These are phyloP conservation scores for Plasmopara viticola DNA, from an alignment of 352 stramenopile genomes.

Conservation along the genomic window DNA sequence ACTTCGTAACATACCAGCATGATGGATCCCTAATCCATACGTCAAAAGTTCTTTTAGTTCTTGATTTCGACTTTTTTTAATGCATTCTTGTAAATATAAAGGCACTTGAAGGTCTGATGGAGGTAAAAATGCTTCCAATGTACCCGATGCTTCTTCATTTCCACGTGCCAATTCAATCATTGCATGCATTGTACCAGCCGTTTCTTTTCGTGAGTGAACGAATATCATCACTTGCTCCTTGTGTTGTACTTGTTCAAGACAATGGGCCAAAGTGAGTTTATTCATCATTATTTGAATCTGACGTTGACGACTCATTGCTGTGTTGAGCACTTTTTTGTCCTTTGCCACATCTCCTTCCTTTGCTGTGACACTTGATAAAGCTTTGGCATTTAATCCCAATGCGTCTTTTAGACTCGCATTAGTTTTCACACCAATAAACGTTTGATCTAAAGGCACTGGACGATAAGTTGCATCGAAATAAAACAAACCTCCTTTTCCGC, in stretches of 20 bases:
- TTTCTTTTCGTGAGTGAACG: conserved; percentile 99
- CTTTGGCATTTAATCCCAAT: conserved; percentile 38
- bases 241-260: conserved; percentile 53
- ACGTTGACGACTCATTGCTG: conserved; percentile 48
- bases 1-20: conserved; percentile 95
- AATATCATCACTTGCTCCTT: conserved; percentile 98
- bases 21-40: conserved; percentile 96
- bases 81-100: conserved; percentile 47
- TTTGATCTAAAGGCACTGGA: conserved; percentile 97
- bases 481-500: conserved; percentile 90
- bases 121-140: conserved; percentile 55
- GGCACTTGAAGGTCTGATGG: conserved; percentile 52
- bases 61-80: conserved; percentile 92
- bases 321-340: conserved; percentile 29
- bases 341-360: conserved; percentile 42
- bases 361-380: conserved; percentile 39
- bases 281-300: conserved; percentile 83
- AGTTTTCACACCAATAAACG: conserved; percentile 95
- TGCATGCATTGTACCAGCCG: conserved; percentile 89
- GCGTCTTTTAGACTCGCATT: conserved; percentile 60
- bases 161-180: conserved; percentile 86
- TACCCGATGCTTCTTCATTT: conserved; percentile 50
- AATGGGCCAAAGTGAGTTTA: conserved; percentile 72
- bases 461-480: conserved; percentile 97
- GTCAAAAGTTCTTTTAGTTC: conserved; percentile 93